A percentile compares a stretch with the other conserved stretches of the same genome.
Conservation (phyloP, 2,329 filamentous ascomycete species). For the Amesomyces nigricolor region DNA sequence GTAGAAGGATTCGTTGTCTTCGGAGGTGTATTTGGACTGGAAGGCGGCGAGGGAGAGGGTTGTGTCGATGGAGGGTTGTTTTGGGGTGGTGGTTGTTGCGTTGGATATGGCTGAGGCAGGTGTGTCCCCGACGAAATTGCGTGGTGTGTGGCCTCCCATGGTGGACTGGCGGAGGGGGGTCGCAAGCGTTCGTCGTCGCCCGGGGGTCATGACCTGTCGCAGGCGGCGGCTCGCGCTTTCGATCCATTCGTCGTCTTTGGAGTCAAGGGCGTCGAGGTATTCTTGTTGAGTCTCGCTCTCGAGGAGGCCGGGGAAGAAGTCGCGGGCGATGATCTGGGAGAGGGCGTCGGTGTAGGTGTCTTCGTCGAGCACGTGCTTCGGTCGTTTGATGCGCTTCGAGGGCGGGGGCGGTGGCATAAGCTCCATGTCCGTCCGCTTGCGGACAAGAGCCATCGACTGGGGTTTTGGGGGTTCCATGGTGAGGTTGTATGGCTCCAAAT, state of each 20-base stretch:
- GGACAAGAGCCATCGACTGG: constrained; percentile 55
- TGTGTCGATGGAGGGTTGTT: constrained; percentile 54
- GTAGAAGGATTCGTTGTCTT: constrained; percentile 97
- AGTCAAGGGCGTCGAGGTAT: constrained; percentile 85
- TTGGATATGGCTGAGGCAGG: constrained; percentile 50
- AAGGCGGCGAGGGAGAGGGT: constrained; percentile 79
- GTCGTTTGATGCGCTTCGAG: constrained; percentile 85
- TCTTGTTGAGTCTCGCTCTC: constrained; percentile 86
- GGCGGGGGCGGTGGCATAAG: constrained; percentile 85
- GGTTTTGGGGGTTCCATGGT: constrained; percentile 35
- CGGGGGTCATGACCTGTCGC: constrained; percentile 75
- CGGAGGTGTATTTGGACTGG: constrained; percentile 89
- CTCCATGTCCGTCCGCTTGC: constrained; percentile 62
- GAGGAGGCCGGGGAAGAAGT: constrained; percentile 90
- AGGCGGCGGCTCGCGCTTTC: constrained; percentile 68
- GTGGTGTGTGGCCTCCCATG: constrained; percentile 53
- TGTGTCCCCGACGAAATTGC: constrained; percentile 65
- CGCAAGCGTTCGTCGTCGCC: constrained; percentile 37
- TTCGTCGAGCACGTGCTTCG: constrained; percentile 82
- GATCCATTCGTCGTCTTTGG: constrained; percentile 81
- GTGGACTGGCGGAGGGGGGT: constrained; percentile 28
- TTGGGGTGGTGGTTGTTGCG: constrained; percentile 26
- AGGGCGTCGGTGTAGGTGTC: constrained; percentile 87
- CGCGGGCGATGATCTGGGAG: constrained; percentile 89
- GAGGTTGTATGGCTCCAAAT: not conserved